Base-by-base conservation (phyloP, 495 filamentous ascomycete species). In the Hypoxylon trugodes region DNA sequence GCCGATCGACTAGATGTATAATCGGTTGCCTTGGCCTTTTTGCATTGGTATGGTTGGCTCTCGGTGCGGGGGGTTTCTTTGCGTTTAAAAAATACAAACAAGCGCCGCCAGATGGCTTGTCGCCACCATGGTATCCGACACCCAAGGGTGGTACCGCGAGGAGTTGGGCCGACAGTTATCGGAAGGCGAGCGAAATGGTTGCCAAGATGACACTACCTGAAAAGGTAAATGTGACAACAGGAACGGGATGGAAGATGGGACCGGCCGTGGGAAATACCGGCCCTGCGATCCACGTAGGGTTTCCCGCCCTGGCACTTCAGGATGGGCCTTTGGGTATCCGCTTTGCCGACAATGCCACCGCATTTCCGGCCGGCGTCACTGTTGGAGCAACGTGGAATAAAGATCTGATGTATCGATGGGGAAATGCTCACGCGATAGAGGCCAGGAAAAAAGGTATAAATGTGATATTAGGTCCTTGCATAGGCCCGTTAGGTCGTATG, bases 201-300 rank as follows among this genome's bases (percentile, higher is more conserved):
- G 71, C 77, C 48, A 81, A 83, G 70, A 96, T 98, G 94, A 91
- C 85, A 7, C 75, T 98, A 32, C 79, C 89, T 22, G 94, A 97
- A 71, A 98, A 97, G 73, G 90, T 98, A 51, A 97, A 97, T 73
- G 81, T 97, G 63, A 97, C 95, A 0, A 96, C 93, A 0, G 94
- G 94, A 0, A 93, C 87, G 0, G 94, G 95, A 6, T 97, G 93
- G 94, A 78, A 83, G 71, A 94, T 94, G 89, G 92, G 89, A 0
- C 80, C 92, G 42, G 95, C 93, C 52, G 92, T 98, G 4, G 95
- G 94, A 13, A 97, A 96, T 73, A 97, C 92, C 5, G 91, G 83
- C 1, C 84, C 89, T 25, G 90, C 89, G 1, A 74, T 82, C 6
- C 60, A 80, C 42, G 87, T 92, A 13, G 85, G 85, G 15, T 97